A percentile compares a stretch with the other conserved stretches of the same genome.
Evolutionary conservation across 345 rosid species (phyloP).

Genomic region (Moringa oleifera): DNA sequence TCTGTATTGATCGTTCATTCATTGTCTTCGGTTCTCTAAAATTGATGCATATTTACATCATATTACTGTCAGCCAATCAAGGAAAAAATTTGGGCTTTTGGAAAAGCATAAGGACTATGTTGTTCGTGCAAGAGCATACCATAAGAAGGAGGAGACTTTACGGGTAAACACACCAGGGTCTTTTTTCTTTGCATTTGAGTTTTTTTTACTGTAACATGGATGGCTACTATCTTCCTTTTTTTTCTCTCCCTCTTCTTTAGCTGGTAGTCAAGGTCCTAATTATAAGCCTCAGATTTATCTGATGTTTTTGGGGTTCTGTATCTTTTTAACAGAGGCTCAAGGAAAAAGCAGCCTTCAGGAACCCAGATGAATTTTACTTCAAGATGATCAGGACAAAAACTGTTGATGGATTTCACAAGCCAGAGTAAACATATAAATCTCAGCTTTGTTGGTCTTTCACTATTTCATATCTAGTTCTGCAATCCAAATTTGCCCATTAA

Average conservation of each 20-base stretch:
- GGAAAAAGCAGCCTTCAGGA: slow-evolving; percentile 81
- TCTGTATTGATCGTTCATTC: no score
- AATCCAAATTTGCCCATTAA: slow-evolving; percentile 1
- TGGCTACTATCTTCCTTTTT: no score
- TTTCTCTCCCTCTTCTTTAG: background rate
- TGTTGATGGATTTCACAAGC: slow-evolving; percentile 52
- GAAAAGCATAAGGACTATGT: slow-evolving; percentile 96
- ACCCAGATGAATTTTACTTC: slow-evolving; percentile 80
- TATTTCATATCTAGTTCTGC: background rate
- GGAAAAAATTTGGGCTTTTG: slow-evolving; percentile 72
- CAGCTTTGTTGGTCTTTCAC: background rate
- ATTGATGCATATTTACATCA: background rate
- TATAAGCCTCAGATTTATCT: no score
- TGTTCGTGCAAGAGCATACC: slow-evolving; percentile 64
- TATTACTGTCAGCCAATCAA: slow-evolving; percentile 37
- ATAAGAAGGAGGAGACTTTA: slow-evolving; percentile 58
- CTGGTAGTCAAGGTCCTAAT: background rate
- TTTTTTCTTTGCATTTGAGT: background rate
- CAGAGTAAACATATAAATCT: slow-evolving; percentile 40
- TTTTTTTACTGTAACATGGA: background rate
- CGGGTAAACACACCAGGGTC: slow-evolving; percentile 24
- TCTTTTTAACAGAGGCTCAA: slow-evolving; percentile 47
- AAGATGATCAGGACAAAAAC: slow-evolving; percentile 71
- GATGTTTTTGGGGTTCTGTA: no score
- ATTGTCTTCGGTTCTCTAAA: background rate